A percentile compares a stretch with the other conserved stretches of the same genome.
Evolutionary conservation across 352 stramenopile species (phyloP).

Genomic region (Globisporangium barbulae): DNA sequence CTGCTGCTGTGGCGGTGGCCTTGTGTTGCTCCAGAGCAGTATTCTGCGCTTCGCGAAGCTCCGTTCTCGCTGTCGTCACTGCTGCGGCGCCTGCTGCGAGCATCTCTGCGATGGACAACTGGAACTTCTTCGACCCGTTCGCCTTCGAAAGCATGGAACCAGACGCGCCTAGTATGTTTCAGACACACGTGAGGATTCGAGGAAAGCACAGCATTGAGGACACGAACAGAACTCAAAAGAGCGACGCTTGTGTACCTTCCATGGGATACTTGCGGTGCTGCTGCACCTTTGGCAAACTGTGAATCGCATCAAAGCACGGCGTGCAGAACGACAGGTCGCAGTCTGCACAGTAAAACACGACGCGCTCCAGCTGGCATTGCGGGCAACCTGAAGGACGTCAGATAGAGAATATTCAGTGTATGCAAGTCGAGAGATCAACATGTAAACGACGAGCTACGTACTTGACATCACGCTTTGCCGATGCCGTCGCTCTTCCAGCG

Average conservation of each 20-base stretch:
- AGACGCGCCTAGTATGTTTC: constrained; percentile 27
- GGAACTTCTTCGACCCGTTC: constrained; percentile 47
- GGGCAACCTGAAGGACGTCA: constrained; percentile 40
- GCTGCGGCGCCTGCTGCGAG: constrained; percentile 15
- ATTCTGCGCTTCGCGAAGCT: neutral
- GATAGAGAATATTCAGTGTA: neutral
- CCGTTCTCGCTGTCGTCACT: neutral
- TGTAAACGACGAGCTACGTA: constrained; percentile 15
- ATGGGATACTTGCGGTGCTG: constrained; percentile 35
- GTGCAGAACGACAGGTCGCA: constrained; percentile 69
- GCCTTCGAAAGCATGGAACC: constrained; percentile 36
- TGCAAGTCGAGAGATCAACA: neutral
- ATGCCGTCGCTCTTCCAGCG: constrained; percentile 19
- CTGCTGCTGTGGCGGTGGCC: neutral
- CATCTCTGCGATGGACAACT: constrained; percentile 34
- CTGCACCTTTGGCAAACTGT: constrained; percentile 32
- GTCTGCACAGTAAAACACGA: constrained; percentile 48
- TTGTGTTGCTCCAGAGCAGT: neutral
- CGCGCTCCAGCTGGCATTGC: constrained; percentile 46
- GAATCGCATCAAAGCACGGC: constrained; percentile 44
- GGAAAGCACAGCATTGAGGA: neutral
- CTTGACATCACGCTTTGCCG: constrained; percentile 21
- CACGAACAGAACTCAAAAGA: neutral
- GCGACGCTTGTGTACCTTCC: constrained; percentile 31
- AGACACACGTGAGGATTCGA: neutral